A percentile compares a stretch with the other conserved stretches of the same genome.
Conservation (phyloP, 225 moss, liverwort and hornwort species). For the Lunularia cruciata region DNA sequence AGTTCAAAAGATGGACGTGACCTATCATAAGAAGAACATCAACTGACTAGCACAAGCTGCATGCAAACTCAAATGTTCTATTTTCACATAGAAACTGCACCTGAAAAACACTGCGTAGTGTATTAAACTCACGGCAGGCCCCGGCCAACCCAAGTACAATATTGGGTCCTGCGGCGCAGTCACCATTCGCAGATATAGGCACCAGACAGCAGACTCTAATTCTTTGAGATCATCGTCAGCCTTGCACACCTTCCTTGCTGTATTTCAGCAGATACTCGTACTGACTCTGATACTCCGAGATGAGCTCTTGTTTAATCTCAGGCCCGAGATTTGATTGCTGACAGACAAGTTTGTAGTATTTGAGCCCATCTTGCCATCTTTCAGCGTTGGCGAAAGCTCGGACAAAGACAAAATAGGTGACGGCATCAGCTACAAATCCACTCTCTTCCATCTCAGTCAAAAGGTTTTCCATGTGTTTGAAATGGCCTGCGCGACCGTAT, state of each 20-base stretch:
- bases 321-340: conserved; percentile 56
- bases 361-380: conserved; percentile 71
- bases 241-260: neutral
- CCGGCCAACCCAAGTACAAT: neutral
- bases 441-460: conserved; percentile 67
- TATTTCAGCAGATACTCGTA: conserved; percentile 39
- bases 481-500: conserved; percentile 75
- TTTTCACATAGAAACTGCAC: too few relatives aligned
- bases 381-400: conserved; percentile 80
- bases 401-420: conserved; percentile 70
- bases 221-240: conserved; percentile 20
- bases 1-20: too few relatives aligned
- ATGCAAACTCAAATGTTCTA: too few relatives aligned
- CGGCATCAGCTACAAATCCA: conserved; percentile 74
- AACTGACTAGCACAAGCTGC: too few relatives aligned
- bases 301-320: conserved; percentile 55
- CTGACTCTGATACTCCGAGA: conserved; percentile 57
- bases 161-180: too few relatives aligned
- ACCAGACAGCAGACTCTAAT: too few relatives aligned
- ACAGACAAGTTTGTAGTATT: conserved; percentile 68
- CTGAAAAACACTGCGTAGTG: too few relatives aligned
- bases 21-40: too few relatives aligned
- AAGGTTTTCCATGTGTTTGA: conserved; percentile 61
- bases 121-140: too few relatives aligned
- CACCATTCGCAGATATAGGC: too few relatives aligned